These are phyloP conservation scores for Tephrocybe sp. DNA, from an alignment of 768 basidiomycete genomes.

Conservation along the genomic window DNA sequence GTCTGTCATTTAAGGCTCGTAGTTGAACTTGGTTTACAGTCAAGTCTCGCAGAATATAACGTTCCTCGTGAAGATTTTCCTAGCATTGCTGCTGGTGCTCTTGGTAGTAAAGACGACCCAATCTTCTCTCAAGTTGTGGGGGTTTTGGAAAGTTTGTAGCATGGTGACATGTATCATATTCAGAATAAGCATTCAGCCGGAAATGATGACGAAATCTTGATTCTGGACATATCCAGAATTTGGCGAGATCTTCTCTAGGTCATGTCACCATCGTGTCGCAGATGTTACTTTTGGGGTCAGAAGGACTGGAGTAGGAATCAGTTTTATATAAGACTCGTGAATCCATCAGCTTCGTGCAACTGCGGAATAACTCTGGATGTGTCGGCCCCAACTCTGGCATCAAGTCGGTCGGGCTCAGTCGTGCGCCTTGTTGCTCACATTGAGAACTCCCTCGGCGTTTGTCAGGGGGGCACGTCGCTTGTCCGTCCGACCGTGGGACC, in stretches of 20 bases:
- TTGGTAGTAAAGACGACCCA: conserved; percentile 43
- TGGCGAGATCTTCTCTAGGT: not conserved
- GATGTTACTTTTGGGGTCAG: not conserved
- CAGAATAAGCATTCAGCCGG: no score
- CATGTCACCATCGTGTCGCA: conserved; percentile 1
- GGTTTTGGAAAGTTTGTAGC: conserved; percentile 49
- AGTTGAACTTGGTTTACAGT: conserved; percentile 53
- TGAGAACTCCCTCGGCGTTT: conserved; percentile 1
- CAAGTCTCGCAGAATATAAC: conserved; percentile 58
- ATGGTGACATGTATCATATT: not conserved
- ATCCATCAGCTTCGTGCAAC: conserved; percentile 6
- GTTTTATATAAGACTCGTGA: conserved; percentile 11
- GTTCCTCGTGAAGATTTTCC: conserved; percentile 59
- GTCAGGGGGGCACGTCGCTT: conserved; percentile 15
- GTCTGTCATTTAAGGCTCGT: conserved; percentile 49
- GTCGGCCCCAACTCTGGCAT: conserved; percentile 20
- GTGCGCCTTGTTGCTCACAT: conserved; percentile 5
- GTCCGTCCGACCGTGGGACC: conserved; percentile 15
- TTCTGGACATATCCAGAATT: conserved; percentile 3
- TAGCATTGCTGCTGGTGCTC: conserved; percentile 49
- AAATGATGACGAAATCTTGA: conserved; percentile 8
- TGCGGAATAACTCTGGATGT: conserved; percentile 17
- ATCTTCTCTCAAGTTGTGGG: conserved; percentile 41
- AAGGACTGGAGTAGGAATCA: conserved; percentile 1
- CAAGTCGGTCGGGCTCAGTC: conserved; percentile 14